Evolutionary conservation across 2,329 filamentous ascomycete genomes (phyloP).

Genomic region (Alternaria triticina): DNA sequence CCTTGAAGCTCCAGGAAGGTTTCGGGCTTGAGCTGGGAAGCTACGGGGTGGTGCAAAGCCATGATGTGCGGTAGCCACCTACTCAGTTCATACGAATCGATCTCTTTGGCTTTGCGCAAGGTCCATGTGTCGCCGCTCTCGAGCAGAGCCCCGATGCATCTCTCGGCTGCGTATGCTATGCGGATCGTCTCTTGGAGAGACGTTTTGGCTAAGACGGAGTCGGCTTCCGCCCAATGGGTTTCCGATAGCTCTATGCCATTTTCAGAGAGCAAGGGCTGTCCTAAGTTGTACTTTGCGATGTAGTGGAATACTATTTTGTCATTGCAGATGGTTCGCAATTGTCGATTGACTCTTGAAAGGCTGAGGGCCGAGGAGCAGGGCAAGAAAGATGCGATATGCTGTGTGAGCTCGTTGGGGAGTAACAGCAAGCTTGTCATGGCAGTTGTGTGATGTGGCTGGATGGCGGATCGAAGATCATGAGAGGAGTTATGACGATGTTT

Average conservation of each 20-base stretch:
- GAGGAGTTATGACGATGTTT: background rate
- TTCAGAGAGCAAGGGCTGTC: background rate
- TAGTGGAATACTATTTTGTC: conserved; percentile 23
- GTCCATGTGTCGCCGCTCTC: background rate
- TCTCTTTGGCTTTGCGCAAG: background rate
- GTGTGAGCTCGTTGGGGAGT: conserved; percentile 30
- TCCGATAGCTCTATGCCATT: background rate
- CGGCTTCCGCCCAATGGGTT: conserved; percentile 16
- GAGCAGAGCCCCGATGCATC: background rate
- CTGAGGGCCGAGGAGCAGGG: conserved; percentile 23
- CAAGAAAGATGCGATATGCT: conserved; percentile 23
- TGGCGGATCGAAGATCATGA: background rate
- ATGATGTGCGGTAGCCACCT: conserved; percentile 32
- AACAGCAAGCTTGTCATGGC: background rate
- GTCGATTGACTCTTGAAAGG: conserved; percentile 17
- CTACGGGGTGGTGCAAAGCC: conserved; percentile 22
- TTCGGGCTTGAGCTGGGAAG: conserved; percentile 11
- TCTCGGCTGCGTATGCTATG: conserved; percentile 24
- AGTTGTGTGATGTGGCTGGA: background rate
- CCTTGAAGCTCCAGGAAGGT: conserved; percentile 19
- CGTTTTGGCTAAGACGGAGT: conserved; percentile 1
- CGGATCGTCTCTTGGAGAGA: conserved; percentile 18
- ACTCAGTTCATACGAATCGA: conserved; percentile 7
- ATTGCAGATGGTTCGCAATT: conserved; percentile 21
- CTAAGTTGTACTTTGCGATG: conserved; percentile 14